Evolutionary conservation across 192 early-diverging fungal genomes (phyloP).

Genomic region (Coemansia sp.): DNA sequence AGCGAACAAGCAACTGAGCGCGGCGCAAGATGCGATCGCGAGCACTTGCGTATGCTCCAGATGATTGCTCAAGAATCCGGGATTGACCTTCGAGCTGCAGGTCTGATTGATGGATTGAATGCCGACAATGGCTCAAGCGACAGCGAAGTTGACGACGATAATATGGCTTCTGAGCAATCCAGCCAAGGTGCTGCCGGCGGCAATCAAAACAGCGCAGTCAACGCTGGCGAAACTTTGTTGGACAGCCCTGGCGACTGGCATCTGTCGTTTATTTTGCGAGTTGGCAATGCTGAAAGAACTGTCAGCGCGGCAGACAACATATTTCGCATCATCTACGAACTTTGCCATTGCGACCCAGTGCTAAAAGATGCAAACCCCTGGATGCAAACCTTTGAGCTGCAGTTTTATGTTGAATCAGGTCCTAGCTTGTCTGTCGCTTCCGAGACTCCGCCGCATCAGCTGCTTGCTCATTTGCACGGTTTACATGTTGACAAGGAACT

Average conservation of each 20-base stretch:
- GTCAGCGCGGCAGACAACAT: conserved; percentile 26
- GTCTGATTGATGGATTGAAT: conserved; percentile 23
- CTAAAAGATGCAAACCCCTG: conserved; percentile 18
- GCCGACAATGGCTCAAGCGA: conserved; percentile 9
- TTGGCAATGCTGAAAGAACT: conserved; percentile 14
- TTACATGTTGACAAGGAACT: neutral
- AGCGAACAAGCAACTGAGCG: neutral
- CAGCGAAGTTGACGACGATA: neutral
- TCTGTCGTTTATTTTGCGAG: conserved; percentile 17
- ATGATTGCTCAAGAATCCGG: conserved; percentile 44
- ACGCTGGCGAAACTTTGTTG: neutral
- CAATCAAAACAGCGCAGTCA: neutral
- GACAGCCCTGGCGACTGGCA: conserved; percentile 17
- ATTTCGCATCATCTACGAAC: conserved; percentile 14
- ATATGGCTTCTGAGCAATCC: neutral
- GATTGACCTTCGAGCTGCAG: conserved; percentile 32
- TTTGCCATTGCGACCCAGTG: conserved; percentile 20
- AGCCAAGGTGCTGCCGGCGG: neutral
- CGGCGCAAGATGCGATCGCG: conserved; percentile 1
- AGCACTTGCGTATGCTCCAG: conserved; percentile 36
- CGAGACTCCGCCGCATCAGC: neutral
- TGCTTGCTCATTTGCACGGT: neutral
- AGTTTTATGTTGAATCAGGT: conserved; percentile 25
- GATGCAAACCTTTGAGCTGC: conserved; percentile 25
- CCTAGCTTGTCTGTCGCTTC: neutral